Evolutionary conservation across 164 flowering plant genomes (phyloP), one percentile per base, ranked within the genome.

Genomic region (Vitis cinerea): DNA sequence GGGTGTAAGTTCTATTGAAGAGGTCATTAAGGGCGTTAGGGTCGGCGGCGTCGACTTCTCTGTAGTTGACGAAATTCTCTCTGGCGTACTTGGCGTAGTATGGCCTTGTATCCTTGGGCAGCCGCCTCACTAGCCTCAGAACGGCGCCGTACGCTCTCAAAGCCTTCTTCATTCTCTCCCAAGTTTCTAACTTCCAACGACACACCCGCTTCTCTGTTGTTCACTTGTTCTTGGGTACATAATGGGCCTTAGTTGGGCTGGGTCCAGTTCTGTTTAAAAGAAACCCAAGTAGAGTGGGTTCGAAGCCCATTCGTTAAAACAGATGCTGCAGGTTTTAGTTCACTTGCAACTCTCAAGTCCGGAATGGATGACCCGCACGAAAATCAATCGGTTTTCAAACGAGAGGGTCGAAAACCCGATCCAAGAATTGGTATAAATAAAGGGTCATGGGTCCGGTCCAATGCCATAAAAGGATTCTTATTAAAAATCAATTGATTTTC

Each of bases 21-120:
- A 89, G 89, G 62, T 88, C 90, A 27, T 84, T 73, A 10, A 89
- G 79, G 76, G 82, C 68, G 0, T 61, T 55, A 63, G 81, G 4
- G 57, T 88, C 91, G 17, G 37, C 17, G 63, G 79, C 51, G 19
- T 91, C 91, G 44, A 83, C 84, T 3, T 89, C 92, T 71, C 89
- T 70, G 82, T 88, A 91, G 72, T 89, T 91, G 74, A 87, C 93
- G 85, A 89, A 88, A 78, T 91, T 91, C 60, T 91, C 97, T 56
- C 92, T 80, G 1, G 84, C 86, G 81, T 81, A 85, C 61, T 89
- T 91, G 81, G 93, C 82, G 82, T 89, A 88, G 83, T 91, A 89
- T 64, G 87, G 84, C 67, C 94, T 78, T 2, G 89, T 62, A 79
- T 91, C 94, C 74, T 74, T 61, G 16, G 94, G 97, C 64, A 91